Conservation (phyloP, 208 protist species). For the Leishmania guyanensis region DNA sequence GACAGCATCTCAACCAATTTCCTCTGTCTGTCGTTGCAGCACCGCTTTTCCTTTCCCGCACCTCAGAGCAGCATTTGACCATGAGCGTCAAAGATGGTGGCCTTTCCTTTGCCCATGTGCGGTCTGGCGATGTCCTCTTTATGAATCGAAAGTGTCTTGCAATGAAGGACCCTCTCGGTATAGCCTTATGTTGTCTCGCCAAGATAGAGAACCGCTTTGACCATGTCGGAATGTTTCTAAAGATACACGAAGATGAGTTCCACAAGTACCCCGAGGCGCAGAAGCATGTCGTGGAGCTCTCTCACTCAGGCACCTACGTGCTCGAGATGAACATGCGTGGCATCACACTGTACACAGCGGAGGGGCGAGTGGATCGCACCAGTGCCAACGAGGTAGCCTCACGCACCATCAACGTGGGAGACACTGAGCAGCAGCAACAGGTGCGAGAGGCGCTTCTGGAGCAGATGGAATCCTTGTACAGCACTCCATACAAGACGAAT, state of each 20-base stretch:
- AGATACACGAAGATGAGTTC: conserved; percentile 49
- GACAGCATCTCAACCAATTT: not conserved
- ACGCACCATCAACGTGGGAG: conserved; percentile 41
- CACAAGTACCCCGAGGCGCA: conserved; percentile 32
- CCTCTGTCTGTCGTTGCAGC: not conserved
- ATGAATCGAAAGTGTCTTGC: conserved; percentile 81
- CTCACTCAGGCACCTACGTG: conserved; percentile 78
- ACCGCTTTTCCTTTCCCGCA: not conserved
- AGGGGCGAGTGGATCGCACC: conserved; percentile 62
- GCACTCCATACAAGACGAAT: conserved; percentile 55
- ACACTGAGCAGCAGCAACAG: conserved; percentile 4
- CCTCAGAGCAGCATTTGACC: not conserved
- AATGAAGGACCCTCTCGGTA: conserved; percentile 71
- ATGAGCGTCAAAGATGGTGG: not conserved
- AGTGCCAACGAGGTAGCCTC: conserved; percentile 57
- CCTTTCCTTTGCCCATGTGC: conserved; percentile 15
- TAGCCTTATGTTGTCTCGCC: conserved; percentile 65
- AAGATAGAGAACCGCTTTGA: conserved; percentile 85
- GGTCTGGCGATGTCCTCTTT: conserved; percentile 76
- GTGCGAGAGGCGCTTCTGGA: conserved; percentile 29
- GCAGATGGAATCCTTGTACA: conserved; percentile 47
- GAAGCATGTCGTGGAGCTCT: conserved; percentile 39
- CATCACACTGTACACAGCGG: conserved; percentile 65
- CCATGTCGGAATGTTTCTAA: conserved; percentile 82
- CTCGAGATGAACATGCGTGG: conserved; percentile 81